These are phyloP conservation scores for Ceratocystis harringtonii DNA, from an alignment of 2,329 filamentous ascomycete genomes.

Conservation along the genomic window DNA sequence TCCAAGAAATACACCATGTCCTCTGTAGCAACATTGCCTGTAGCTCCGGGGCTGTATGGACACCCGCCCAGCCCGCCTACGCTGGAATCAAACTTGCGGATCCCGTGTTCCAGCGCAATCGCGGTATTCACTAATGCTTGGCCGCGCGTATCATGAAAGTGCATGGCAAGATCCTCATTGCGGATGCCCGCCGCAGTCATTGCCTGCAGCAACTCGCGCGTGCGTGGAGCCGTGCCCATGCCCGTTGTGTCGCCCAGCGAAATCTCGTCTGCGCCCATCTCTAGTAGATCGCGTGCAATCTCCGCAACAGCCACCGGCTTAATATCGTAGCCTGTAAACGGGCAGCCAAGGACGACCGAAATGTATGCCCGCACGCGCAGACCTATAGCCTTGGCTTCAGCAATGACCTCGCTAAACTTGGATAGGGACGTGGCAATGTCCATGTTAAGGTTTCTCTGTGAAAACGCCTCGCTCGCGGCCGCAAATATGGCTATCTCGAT, in stretches of 20 bases:
- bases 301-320: conserved; percentile 48
- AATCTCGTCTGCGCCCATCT: conserved; percentile 84
- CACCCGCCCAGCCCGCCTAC: conserved; percentile 73
- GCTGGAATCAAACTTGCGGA: conserved; percentile 64
- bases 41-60: conserved; percentile 72
- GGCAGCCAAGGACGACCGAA: conserved; percentile 66
- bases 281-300: conserved; percentile 54
- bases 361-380: conserved; percentile 65
- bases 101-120: conserved; percentile 60
- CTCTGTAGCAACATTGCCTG: conserved; percentile 74
- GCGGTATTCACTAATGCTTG: conserved; percentile 73
- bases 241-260: conserved; percentile 82
- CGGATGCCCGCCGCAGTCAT: conserved; percentile 52
- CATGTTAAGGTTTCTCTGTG: conserved; percentile 70
- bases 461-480: conserved; percentile 67
- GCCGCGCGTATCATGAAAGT: conserved; percentile 82
- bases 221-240: conserved; percentile 67
- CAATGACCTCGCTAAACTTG: conserved; percentile 55
- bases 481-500: conserved; percentile 70
- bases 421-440: conserved; percentile 57
- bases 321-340: conserved; percentile 54
- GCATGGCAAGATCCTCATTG: conserved; percentile 58
- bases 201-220: conserved; percentile 47
- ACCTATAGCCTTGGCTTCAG: conserved; percentile 46
- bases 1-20: conserved; percentile 68